These are phyloP conservation scores for Penicillium sp. DNA, from an alignment of 2,329 filamentous ascomycete genomes.

Conservation along the genomic window DNA sequence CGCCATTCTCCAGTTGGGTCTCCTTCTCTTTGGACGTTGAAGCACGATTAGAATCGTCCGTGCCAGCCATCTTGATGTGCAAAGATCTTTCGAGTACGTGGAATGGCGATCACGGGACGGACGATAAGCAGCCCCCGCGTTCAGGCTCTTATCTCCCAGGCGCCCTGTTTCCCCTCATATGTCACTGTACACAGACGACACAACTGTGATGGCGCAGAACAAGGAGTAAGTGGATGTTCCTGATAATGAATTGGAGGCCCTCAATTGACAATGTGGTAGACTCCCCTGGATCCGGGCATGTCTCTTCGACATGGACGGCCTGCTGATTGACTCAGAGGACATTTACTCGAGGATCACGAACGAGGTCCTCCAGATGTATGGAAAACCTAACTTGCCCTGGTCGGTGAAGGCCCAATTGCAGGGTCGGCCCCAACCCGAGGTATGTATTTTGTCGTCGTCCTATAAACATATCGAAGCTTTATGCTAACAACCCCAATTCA, in stretches of 20 bases:
- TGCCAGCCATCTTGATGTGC: constrained; percentile 17
- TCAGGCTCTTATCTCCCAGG: not conserved
- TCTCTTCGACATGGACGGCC: constrained; percentile 98
- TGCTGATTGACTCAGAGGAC: constrained; percentile 92
- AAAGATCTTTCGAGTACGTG: not conserved
- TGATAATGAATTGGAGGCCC: too few species aligned
- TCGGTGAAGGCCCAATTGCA: constrained; percentile 86
- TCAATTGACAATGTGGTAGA: constrained; percentile 43
- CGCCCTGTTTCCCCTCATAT: not conserved
- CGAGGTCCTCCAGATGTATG: constrained; percentile 72
- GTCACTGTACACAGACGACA: constrained; percentile 1
- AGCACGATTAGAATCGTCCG: not conserved
- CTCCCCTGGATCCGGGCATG: constrained; percentile 82
- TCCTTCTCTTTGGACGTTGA: constrained; percentile 5
- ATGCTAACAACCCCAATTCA: constrained; percentile 25
- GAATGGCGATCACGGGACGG: constrained; percentile 2
- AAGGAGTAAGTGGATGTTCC: not conserved
- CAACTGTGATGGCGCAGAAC: not conserved
- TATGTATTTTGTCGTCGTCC: constrained; percentile 24
- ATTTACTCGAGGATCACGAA: constrained; percentile 83
- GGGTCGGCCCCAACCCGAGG: constrained; percentile 60
- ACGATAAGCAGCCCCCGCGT: constrained; percentile 3
- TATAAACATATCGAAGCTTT: not conserved
- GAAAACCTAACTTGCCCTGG: constrained; percentile 78
- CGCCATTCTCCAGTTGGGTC: constrained; percentile 19